These are phyloP conservation scores for Penstemon eatonii DNA, from an alignment of 257 asterid species.

Conservation along the genomic window DNA sequence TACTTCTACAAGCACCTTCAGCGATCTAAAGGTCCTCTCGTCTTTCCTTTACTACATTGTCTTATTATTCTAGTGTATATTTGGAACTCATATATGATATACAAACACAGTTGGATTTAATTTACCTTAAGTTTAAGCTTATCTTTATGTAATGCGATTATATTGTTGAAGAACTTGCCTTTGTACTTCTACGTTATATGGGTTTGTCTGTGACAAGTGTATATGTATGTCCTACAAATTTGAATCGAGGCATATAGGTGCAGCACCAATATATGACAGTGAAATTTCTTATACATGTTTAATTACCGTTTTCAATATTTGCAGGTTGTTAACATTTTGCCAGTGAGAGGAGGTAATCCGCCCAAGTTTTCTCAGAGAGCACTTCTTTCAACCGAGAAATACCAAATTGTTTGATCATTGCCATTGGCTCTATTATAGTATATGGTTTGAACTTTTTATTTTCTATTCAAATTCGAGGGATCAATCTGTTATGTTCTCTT, in stretches of 20 bases:
- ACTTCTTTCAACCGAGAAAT: conserved; percentile 32
- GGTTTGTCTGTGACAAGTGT: too few species aligned
- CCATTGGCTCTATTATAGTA: too few species aligned
- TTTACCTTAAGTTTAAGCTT: too few species aligned
- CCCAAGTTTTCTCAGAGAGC: conserved; percentile 45
- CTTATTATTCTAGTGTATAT: neutral
- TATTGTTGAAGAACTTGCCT: too few species aligned
- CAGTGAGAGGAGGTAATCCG: conserved; percentile 40
- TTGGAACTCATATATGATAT: neutral
- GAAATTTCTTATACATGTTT: neutral
- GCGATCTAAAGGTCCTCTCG: conserved; percentile 67
- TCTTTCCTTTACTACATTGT: neutral
- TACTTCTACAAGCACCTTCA: conserved; percentile 71
- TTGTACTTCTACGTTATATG: too few species aligned
- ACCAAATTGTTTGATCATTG: conserved; percentile 40
- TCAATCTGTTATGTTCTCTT: too few species aligned
- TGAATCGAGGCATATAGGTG: too few species aligned
- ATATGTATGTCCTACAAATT: too few species aligned
- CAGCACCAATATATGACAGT: too few species aligned
- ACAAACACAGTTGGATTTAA: neutral
- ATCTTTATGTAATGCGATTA: too few species aligned
- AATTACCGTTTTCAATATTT: conserved; percentile 8
- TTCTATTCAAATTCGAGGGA: too few species aligned
- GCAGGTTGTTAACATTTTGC: conserved; percentile 39
- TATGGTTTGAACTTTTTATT: too few species aligned